These are phyloP conservation scores for Exophiala alcalophila DNA, from an alignment of 2,329 filamentous ascomycete genomes.

Conservation along the genomic window DNA sequence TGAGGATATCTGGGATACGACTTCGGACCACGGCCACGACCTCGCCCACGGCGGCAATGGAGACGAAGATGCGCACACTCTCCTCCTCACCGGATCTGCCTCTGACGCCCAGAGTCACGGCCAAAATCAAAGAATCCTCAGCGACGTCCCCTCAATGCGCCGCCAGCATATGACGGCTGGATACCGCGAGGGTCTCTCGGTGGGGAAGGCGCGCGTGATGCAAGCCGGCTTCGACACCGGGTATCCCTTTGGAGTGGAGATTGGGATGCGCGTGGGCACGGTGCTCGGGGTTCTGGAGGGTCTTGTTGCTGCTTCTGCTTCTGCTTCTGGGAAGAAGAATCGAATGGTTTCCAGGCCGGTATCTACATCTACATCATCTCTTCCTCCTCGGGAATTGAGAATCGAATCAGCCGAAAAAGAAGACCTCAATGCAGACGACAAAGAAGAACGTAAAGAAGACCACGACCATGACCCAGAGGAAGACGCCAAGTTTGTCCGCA, in stretches of 20 bases:
- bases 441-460: not conserved
- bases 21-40: constrained; percentile 18
- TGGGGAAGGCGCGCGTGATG: constrained; percentile 70
- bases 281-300: constrained; percentile 76
- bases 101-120: not conserved
- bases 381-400: not conserved
- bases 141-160: constrained; percentile 73
- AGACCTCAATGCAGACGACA: not conserved
- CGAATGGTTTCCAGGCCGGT: not conserved
- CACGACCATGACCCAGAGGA: not conserved
- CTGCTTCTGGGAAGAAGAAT: not conserved
- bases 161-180: constrained; percentile 77
- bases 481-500: constrained; percentile 6
- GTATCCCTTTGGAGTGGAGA: constrained; percentile 75
- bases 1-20: constrained; percentile 28
- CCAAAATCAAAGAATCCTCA: constrained; percentile 38
- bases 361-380: not conserved
- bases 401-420: not conserved
- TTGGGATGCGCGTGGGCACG: constrained; percentile 72
- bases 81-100: too few relatives aligned
- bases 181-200: constrained; percentile 81
- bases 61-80: not conserved
- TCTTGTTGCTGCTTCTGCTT: constrained; percentile 50
- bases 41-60: not conserved
- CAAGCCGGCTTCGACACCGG: constrained; percentile 92